Conservation (phyloP, 2,329 filamentous ascomycete species). For the Colletotrichum musae region DNA sequence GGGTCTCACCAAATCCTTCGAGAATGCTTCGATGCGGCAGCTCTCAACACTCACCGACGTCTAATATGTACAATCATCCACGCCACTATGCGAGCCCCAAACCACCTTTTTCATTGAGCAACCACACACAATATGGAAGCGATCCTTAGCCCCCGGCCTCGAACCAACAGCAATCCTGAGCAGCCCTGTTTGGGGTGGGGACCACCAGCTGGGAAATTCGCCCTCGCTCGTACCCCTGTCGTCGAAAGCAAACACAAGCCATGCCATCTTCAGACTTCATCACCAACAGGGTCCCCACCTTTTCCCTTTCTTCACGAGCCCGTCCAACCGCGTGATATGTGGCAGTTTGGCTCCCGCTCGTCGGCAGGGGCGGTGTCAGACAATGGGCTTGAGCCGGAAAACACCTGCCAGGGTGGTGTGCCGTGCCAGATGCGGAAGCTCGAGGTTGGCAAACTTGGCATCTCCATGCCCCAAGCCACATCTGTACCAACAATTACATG, state of each 20-base stretch:
- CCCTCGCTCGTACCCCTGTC: conserved; percentile 17
- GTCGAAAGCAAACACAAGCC: conserved; percentile 23
- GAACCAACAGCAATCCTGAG: neutral
- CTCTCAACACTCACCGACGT: neutral
- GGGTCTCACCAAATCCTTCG: conserved; percentile 19
- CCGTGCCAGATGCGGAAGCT: neutral
- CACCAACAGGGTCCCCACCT: conserved; percentile 11
- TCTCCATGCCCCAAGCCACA: neutral
- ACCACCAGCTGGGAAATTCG: neutral
- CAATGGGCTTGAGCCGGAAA: neutral
- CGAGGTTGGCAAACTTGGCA: conserved; percentile 15
- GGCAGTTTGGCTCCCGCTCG: too few species aligned
- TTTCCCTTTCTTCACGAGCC: neutral
- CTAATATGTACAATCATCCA: neutral
- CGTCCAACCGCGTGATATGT: too few species aligned
- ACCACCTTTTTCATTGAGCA: neutral
- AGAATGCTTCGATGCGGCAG: conserved; percentile 11
- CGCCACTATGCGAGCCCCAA: neutral
- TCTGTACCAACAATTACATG: neutral
- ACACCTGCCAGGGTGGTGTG: neutral
- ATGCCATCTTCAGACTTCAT: conserved; percentile 3
- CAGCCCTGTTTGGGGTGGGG: conserved; percentile 10
- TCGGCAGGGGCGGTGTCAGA: too few species aligned
- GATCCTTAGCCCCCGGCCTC: neutral
- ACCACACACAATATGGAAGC: conserved; percentile 1